A percentile compares a stretch with the other conserved stretches of the same genome.
These are phyloP conservation scores for Torulaspora quercuum DNA, from an alignment of 805 yeast species.

Conservation along the genomic window DNA sequence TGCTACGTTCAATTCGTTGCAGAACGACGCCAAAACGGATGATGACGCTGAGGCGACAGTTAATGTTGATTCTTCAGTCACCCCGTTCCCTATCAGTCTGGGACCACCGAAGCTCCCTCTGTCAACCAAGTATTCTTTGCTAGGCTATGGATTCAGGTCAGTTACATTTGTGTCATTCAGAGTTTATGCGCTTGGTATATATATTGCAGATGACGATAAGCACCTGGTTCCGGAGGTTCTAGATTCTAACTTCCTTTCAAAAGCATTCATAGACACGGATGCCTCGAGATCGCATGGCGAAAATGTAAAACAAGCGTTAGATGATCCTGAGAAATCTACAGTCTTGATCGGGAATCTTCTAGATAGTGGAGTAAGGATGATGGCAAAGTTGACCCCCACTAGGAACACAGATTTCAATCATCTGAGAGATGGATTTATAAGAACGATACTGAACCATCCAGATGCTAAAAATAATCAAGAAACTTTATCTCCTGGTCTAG, in stretches of 20 bases:
- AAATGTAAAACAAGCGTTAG: conserved; percentile 43
- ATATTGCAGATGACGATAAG: conserved; percentile 61
- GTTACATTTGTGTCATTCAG: conserved; percentile 80
- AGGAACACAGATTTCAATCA: conserved; percentile 91
- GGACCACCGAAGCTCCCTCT: conserved; percentile 30
- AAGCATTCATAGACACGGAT: conserved; percentile 37
- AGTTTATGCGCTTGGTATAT: conserved; percentile 85
- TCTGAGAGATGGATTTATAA: conserved; percentile 81
- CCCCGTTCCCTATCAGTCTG: conserved; percentile 43
- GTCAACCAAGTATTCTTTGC: conserved; percentile 45
- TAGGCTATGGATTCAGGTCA: conserved; percentile 79
- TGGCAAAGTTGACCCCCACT: conserved; percentile 77
- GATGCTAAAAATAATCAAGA: conserved; percentile 50
- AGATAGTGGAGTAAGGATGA: conserved; percentile 55
- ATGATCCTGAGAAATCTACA: conserved; percentile 51
- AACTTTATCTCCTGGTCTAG: conserved; percentile 57
- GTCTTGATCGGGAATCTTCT: conserved; percentile 55
- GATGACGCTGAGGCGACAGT: conserved; percentile 35
- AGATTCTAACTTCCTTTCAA: conserved; percentile 42
- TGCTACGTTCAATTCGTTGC: neutral
- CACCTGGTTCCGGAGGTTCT: conserved; percentile 41
- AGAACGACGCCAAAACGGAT: conserved; percentile 12
- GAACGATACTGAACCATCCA: conserved; percentile 69
- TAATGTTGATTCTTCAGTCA: conserved; percentile 49
- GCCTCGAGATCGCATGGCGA: conserved; percentile 37